Evolutionary conservation across 306 rosid species (phyloP), one percentile per base, ranked within the genome.

Genomic region (Prunus campanulata): DNA sequence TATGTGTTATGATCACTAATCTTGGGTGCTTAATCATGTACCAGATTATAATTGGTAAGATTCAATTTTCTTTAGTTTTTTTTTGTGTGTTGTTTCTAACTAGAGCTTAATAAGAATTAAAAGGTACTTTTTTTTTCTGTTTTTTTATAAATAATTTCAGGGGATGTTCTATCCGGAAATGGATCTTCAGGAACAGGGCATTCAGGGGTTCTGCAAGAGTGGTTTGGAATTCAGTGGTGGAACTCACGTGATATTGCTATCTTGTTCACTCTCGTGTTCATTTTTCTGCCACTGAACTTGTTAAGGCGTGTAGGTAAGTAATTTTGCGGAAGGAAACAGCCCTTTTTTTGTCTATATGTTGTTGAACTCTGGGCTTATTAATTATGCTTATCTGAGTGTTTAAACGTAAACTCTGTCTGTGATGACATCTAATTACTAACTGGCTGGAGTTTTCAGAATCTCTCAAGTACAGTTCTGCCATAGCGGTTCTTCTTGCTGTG

Each of bases 211-310:
- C 79, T 95, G 85, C 98, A 90, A 57, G 91, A 92, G 60, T 95
- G 93, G 97, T 95, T 92, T 86, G 98, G 98, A 42, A n/a, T 76
- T 80, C 98, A 92, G 0, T 90, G 97, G 97, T 95, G 98, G 98
- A 95, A 87, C 80, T 90, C 96, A 2, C 82, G 97, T 11, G 97
- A 95, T 71, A 82, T 89, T 25, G 87, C 97, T 10, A 47, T 90
- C 61, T 54, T 95, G 2, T 25, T 92, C 78, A 87, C 83, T 5
- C 68, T 95, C 63, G 69, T 87, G 42, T 68, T 91, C 8, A 80
- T 95, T 67, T 77, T 95, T 89, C 88, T 92, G 74, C 97, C 98
- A 11, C 63, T 95, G 81, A 90, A 87, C 70, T 84, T 95, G 75
- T 85, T 78, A 49, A 74, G 70, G 52, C 96, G 93, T 29, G 96